Conservation (phyloP, 1,139 yeast genomes). For the Geotrichum klebahnii region DNA sequence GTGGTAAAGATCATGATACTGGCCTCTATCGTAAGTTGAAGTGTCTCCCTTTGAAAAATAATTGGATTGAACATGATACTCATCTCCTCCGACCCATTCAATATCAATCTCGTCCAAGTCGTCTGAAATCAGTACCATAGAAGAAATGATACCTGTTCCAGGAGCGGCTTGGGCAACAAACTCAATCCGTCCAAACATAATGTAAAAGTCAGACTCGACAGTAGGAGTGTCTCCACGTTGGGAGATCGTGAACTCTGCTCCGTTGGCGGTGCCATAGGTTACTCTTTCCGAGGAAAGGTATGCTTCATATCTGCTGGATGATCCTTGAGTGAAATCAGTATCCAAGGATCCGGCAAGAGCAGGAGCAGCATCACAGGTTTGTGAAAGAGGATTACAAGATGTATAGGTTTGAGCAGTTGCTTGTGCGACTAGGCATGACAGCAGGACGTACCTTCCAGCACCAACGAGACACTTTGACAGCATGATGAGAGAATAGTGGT, state of each 20-base stretch:
- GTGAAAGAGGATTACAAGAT: slow-evolving; percentile 26
- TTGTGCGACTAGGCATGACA: slow-evolving; percentile 4
- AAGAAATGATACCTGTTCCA: slow-evolving; percentile 74
- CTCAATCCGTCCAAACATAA: slow-evolving; percentile 83
- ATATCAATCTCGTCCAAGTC: slow-evolving; percentile 83
- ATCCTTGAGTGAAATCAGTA: slow-evolving; percentile 23
- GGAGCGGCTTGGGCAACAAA: slow-evolving; percentile 65
- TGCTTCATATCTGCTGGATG: slow-evolving; percentile 21
- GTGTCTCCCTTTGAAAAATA: slow-evolving; percentile 78
- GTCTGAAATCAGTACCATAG: slow-evolving; percentile 78
- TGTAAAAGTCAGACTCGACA: slow-evolving; percentile 66
- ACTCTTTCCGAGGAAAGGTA: slow-evolving; percentile 35
- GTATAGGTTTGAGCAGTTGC: slow-evolving; percentile 31
- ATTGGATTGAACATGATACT: slow-evolving; percentile 69
- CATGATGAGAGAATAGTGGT: not conserved
- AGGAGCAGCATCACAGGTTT: slow-evolving; percentile 14
- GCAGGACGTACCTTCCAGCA: not conserved
- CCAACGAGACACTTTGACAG: not conserved
- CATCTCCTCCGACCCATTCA: slow-evolving; percentile 79
- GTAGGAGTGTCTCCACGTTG: slow-evolving; percentile 72
- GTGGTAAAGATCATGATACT: slow-evolving; percentile 54
- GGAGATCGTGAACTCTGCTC: slow-evolving; percentile 56
- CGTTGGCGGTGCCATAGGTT: slow-evolving; percentile 43
- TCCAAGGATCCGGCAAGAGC: slow-evolving; percentile 23
- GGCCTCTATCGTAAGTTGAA: slow-evolving; percentile 74